Conservation (phyloP, 257 asterid species). For the Scutellaria baicalensis region DNA sequence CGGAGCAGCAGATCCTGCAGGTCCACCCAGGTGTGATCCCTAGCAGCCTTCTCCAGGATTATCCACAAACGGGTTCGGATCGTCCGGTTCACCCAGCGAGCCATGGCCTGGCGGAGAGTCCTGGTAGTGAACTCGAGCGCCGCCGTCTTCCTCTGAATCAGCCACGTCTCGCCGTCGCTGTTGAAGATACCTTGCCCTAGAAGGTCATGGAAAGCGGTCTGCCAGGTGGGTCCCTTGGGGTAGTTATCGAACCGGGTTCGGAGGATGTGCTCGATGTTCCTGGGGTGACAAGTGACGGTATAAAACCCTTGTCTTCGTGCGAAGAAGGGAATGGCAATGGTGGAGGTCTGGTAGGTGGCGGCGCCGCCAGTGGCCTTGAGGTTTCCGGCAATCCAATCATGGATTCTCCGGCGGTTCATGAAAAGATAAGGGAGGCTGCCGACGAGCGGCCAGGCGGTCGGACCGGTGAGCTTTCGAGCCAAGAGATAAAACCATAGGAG, state of each 20-base stretch:
- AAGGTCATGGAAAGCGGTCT: slow-evolving; percentile 76
- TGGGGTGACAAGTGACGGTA: slow-evolving; percentile 78
- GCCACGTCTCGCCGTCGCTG: slow-evolving; percentile 87
- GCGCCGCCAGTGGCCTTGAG: slow-evolving; percentile 45
- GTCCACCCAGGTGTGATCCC: slow-evolving; percentile 39
- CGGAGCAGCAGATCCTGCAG: slow-evolving; percentile 69
- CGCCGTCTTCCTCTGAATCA: slow-evolving; percentile 74
- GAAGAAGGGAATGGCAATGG: slow-evolving; percentile 57
- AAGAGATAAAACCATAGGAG: slow-evolving; percentile 59
- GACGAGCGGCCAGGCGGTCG: slow-evolving; percentile 55
- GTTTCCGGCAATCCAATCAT: slow-evolving; percentile 75
- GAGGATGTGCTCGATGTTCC: slow-evolving; percentile 74
- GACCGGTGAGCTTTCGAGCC: slow-evolving; percentile 62
- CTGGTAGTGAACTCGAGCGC: slow-evolving; percentile 85
- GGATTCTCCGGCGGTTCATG: slow-evolving; percentile 55
- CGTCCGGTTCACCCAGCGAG: slow-evolving; percentile 86
- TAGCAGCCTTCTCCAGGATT: slow-evolving; percentile 54
- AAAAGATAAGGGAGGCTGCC: slow-evolving; percentile 69
- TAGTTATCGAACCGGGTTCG: slow-evolving; percentile 76
- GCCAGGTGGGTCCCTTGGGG: slow-evolving; percentile 89
- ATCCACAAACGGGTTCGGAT: slow-evolving; percentile 70
- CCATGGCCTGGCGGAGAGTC: slow-evolving; percentile 92
- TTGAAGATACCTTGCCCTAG: slow-evolving; percentile 82
- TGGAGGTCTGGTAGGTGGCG: slow-evolving; percentile 73
- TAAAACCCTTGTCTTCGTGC: slow-evolving; percentile 66